Base-by-base conservation (phyloP, 768 basidiomycete genomes). In the Pleurotus cornucopiae region DNA sequence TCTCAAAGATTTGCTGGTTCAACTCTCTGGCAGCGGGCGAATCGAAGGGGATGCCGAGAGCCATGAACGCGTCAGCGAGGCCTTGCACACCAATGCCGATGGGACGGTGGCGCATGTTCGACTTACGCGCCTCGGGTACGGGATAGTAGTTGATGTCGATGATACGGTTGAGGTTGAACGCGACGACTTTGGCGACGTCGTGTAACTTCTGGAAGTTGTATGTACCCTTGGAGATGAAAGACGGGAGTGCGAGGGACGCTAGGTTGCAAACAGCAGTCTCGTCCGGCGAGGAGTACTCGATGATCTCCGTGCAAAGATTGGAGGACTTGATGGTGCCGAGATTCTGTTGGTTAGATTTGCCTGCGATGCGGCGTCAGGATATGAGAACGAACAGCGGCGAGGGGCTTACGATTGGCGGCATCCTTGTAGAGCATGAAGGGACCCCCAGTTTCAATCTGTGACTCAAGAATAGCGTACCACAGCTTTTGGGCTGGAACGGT, bases 351-450 rank as follows among this genome's bases (percentile, higher is more conserved):
- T 99, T 99, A 12, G 95, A 98, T 76, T 99, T 99, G 63, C 80
- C 91, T 95, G 64, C 1, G 18, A 46, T 6, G 18, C 14, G 14
- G n/a, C 14, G 13, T 41, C 13, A 12, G 12, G 52, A 13, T 23
- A 41, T 13, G 9, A 6, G 4, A 54, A 61, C 20, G 59, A 43
- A 18, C n/a, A 49, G 47, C 37, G 13, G 54, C 16, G 1, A 11
- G 13, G 6, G 1, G 74, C 88, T 54, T 63, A 94, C 93, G 73
- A 69, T 99, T 99, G 57, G 90, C 88, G 40, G 93, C 82, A 66
- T 98, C 96, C 76, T 99, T 99, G 82, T 98, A 99, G 23, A 92
- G 78, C 93, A 98, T 98, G 78, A 98, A 99, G 0, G 97, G 97
- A n/a, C 88, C 89, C 49, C 97, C 97, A 1, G 97, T 99, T 75